phyloP scores from a whole-genome alignment of 148 eudicot species.

The Nyssa sinensis region DNA sequence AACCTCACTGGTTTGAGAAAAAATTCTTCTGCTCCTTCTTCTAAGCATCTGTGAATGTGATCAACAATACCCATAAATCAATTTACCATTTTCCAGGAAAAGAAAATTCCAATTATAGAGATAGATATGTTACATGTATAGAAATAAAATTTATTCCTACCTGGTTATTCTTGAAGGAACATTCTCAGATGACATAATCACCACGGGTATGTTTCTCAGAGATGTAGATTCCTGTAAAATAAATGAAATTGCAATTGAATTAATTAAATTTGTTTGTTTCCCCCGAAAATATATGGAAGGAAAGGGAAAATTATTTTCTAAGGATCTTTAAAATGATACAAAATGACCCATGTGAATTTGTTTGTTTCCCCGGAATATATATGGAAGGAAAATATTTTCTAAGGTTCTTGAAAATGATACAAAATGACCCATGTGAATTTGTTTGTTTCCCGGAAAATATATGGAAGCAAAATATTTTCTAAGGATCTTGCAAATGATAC shows the following conservation, averaged over 20 bases:
- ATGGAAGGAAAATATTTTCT: too few relatives aligned
- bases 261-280: neutral
- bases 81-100: neutral
- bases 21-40: slow-evolving; percentile 95
- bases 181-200: slow-evolving; percentile 97
- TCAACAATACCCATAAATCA: slow-evolving; percentile 11
- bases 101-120: neutral
- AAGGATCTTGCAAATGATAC: too few relatives aligned
- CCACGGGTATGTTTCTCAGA: slow-evolving; percentile 87
- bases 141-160: slow-evolving; percentile 29
- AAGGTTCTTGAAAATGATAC: too few relatives aligned
- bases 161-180: slow-evolving; percentile 89
- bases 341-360: too few relatives aligned
- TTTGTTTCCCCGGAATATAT: too few relatives aligned
- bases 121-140: neutral
- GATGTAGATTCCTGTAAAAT: slow-evolving; percentile 75
- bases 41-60: slow-evolving; percentile 65
- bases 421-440: too few relatives aligned
- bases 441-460: too few relatives aligned
- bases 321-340: too few relatives aligned
- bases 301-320: too few relatives aligned
- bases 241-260: slow-evolving; percentile 8
- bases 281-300: neutral
- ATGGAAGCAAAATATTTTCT: too few relatives aligned
- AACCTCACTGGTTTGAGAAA: slow-evolving; percentile 80